Evolutionary conservation across 306 rosid species (phyloP).

Genomic region (Citrullus colocynthis): DNA sequence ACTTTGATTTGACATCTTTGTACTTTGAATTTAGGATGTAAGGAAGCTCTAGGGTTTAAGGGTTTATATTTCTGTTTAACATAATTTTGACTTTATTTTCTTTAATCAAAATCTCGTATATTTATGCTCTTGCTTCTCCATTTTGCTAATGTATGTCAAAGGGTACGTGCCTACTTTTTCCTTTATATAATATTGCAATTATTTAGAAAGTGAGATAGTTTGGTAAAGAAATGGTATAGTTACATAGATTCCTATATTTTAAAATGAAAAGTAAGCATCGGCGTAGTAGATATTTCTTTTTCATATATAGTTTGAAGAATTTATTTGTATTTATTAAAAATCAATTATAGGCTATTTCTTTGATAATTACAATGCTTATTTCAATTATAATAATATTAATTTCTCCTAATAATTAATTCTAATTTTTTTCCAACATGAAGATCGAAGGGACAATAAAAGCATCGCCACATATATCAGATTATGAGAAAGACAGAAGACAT

Average conservation of each 20-base stretch:
- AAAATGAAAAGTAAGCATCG: not conserved
- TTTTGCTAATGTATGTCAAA: not conserved
- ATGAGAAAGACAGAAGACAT: conserved; percentile 17
- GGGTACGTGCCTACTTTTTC: not conserved
- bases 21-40: not conserved
- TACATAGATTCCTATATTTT: not conserved
- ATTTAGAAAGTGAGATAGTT: not conserved
- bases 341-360: not conserved
- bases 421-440: conserved; percentile 13
- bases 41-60: not conserved
- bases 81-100: not conserved
- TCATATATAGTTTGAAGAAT: not conserved
- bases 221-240: not conserved
- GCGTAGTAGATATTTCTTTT: not conserved
- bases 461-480: conserved; percentile 35
- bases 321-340: not conserved
- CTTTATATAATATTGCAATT: not conserved
- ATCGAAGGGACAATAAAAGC: conserved; percentile 58
- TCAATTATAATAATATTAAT: not conserved
- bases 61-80: too few species aligned
- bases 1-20: not conserved
- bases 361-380: not conserved
- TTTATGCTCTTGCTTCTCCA: not conserved
- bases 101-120: too few species aligned
- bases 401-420: not conserved